phyloP scores from a whole-genome alignment of 1,284 basidiomycete genomes.

The Inonotus obliquus region DNA sequence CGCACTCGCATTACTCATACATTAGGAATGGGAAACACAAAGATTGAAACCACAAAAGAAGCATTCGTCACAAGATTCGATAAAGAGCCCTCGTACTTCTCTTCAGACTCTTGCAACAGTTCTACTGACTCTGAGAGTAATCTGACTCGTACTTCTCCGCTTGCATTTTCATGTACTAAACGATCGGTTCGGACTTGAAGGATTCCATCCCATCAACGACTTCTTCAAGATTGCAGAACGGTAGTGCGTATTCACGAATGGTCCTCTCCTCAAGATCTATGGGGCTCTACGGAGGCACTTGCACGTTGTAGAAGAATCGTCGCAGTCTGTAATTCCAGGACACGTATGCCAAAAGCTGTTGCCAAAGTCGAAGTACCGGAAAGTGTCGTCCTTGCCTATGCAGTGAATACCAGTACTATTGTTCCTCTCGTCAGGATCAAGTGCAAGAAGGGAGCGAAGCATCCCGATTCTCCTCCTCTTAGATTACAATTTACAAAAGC shows the following conservation, averaged over 20 bases:
- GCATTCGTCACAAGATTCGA: background rate
- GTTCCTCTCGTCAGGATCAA: background rate
- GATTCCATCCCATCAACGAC: background rate
- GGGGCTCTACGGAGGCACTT: background rate
- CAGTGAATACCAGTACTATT: background rate
- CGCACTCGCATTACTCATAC: too few species aligned
- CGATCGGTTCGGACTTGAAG: background rate
- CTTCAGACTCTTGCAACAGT: background rate
- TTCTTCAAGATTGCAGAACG: slow-evolving; percentile 1
- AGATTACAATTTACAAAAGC: too few species aligned
- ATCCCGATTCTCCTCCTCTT: background rate
- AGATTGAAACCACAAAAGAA: background rate
- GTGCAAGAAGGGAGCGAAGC: background rate
- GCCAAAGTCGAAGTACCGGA: background rate
- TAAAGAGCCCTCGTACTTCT: background rate
- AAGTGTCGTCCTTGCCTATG: background rate
- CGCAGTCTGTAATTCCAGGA: background rate
- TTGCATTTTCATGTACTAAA: background rate
- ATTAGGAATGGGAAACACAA: background rate
- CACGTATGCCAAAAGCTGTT: background rate
- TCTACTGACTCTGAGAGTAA: background rate
- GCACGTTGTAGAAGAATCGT: background rate
- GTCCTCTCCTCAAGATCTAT: background rate
- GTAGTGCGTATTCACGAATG: background rate
- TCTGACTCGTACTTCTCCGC: background rate